Base-by-base conservation (phyloP, 345 rosid species). In the Melastoma malabathricum region DNA sequence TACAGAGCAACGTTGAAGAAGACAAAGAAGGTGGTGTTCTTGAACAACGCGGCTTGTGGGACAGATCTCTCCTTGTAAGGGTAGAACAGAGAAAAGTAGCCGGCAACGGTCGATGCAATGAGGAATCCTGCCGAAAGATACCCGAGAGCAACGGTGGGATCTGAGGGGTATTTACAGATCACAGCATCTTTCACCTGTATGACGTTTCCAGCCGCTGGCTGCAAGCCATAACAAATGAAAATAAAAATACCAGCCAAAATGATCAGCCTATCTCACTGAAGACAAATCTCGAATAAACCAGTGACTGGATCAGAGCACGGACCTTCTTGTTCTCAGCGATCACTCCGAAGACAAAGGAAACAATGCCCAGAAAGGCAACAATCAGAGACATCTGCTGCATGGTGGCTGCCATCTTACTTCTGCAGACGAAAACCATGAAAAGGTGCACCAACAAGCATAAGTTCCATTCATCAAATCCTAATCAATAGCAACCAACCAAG, bases 311-410 rank as follows among this genome's bases (percentile, higher is more conserved):
- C 12, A 12, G 19, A 27, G 50, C 3, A n/a, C 48, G 1, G 48
- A 83, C 96, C 94, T 83, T 86, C 70, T 77, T 86, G 68, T 83
- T 86, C 70, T 86, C 96, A 0, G 93, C 96, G 29, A 83, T 38
- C 1, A 83, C 78, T 38, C 93, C 96, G 12, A 74, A 69, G 43
- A 79, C 3, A 67, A 86, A 86, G 3, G 96, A 86, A 51, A 77
- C 13, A 3, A 70, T 47, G 45, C 96, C 96, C 22, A 79, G 63
- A 19, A 65, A 46, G 5, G 80, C 66, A 25, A 86, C 79, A 7
- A 75, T 54, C 18, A 77, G 53, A 52, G 96, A 66, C 81, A 76
- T 80, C 23, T 67, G 86, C 56, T 70, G 77, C 58, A 86, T 67
- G 17, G 75, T 75, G 43, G 74, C 57, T 56, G 83, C 85, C 96